Evolutionary conservation across 257 asterid species (phyloP).

Genomic region (Nemophila menziesii): DNA sequence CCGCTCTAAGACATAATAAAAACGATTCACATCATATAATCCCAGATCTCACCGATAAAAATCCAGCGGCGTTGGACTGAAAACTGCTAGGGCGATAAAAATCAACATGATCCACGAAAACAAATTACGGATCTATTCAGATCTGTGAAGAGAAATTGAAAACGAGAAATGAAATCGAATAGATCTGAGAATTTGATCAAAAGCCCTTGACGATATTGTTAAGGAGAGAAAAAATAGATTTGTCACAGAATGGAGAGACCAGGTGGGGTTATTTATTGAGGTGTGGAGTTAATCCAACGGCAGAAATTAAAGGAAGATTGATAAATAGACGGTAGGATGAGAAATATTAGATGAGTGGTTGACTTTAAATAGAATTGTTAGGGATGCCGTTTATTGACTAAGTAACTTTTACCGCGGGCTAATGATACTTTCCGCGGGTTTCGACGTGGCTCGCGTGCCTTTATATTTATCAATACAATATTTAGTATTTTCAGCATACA

Average conservation of each 20-base stretch:
- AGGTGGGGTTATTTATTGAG: conserved; percentile 19
- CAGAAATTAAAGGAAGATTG: conserved; percentile 4
- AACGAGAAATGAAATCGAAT: background rate
- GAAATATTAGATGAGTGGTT: conserved; percentile 15
- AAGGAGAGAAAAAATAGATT: too few relatives aligned
- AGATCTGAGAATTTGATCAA: background rate
- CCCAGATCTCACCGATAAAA: too few relatives aligned
- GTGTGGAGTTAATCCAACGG: conserved; percentile 29
- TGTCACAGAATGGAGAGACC: background rate
- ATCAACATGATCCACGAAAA: background rate
- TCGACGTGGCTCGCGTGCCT: too few relatives aligned
- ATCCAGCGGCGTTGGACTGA: background rate
- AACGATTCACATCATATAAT: background rate
- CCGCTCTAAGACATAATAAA: too few relatives aligned
- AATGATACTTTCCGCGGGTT: too few relatives aligned
- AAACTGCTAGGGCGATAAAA: background rate
- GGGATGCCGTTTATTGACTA: conserved; percentile 4
- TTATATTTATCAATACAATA: too few relatives aligned
- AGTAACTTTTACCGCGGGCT: too few relatives aligned
- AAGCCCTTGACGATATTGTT: background rate
- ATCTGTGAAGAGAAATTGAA: background rate
- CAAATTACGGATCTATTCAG: conserved; percentile 9
- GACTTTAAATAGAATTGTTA: background rate
- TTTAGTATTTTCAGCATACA: too few relatives aligned
- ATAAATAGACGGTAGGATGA: conserved; percentile 23